Conservation (phyloP, 305 asterid genomes). For the Fraxinus albicans region DNA sequence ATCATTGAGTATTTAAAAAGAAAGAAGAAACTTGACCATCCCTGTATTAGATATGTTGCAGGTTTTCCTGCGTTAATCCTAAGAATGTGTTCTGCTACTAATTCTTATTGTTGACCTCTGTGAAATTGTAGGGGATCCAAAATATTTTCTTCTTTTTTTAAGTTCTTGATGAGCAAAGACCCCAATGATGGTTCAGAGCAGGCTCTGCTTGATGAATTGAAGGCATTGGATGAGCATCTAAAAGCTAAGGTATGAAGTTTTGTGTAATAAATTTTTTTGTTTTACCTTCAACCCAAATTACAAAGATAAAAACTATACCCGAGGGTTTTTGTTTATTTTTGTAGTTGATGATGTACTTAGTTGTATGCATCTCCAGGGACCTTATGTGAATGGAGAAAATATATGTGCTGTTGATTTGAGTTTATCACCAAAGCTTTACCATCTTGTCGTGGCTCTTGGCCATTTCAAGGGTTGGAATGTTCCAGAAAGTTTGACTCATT, state of each 20-base stretch:
- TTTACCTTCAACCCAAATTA: background rate
- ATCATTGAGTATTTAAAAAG: background rate
- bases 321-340: background rate
- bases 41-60: background rate
- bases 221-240: slow-evolving; percentile 76
- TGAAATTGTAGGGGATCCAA: slow-evolving; percentile 58
- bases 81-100: background rate
- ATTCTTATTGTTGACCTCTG: background rate
- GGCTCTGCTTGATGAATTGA: slow-evolving; percentile 60
- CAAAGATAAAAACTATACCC: background rate
- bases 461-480: slow-evolving; percentile 72
- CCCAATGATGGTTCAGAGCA: slow-evolving; percentile 69
- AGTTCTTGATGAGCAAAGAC: slow-evolving; percentile 80
- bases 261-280: background rate
- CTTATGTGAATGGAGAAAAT: slow-evolving; percentile 61
- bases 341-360: background rate
- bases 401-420: slow-evolving; percentile 71
- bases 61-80: background rate
- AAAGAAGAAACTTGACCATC: background rate
- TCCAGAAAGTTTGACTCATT: slow-evolving; percentile 58
- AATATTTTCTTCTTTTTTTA: slow-evolving; percentile 59
- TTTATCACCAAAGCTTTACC: slow-evolving; percentile 81
- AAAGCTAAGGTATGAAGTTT: slow-evolving; percentile 51
- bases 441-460: slow-evolving; percentile 67
- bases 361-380: slow-evolving; percentile 49